Base-by-base conservation (phyloP, 1,284 basidiomycete species). In the Puccinia hordei region DNA sequence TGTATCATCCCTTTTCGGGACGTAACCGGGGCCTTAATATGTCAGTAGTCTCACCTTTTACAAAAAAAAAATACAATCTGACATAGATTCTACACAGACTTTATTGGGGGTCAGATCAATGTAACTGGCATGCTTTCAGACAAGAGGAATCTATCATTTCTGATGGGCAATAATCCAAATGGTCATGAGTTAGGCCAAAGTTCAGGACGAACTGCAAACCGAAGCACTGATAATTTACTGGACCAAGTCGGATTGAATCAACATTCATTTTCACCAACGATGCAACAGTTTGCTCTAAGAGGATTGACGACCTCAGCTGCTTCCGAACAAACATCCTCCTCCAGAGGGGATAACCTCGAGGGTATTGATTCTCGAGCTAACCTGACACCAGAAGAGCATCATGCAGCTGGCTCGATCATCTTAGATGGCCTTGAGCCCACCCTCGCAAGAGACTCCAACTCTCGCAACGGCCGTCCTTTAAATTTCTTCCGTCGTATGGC, bases 101-200 rank as follows among this genome's bases (percentile, higher is more conserved):
- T 76, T 65, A 76, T 76, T 49, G 74, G 74, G 30, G 74, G 74
- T 15, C 74, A 76, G 61, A 63, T 76, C 10, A 76, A 65, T 61
- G 74, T 76, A 35, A 66, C 74, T 0, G 74, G 74, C 22, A 46
- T 76, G 33, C 33, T 76, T 19, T 76, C 74, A 46, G 46, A 59
- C 24, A 65, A 76, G 61, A 65, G 38, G 15, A 27, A 61, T 13
- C 46, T 76, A 41, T 76, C 74, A 41, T 76, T 76, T 61, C 61
- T 76, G 59, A 76, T 66, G 33, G n/a, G 38, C n/a, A 61, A 74
- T 27, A 22, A 38, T 22, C 4, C 41, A 2, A 24, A n/a, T 4
- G 69, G 69, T n/a, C 33, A 55, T 24, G 30, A 6, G 22, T 33
- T 53, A 4, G 0, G 24, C 22, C 33, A 17, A 38, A 55, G 46